phyloP scores from a whole-genome alignment of 805 yeast genomes.

The Komagataella populi region DNA sequence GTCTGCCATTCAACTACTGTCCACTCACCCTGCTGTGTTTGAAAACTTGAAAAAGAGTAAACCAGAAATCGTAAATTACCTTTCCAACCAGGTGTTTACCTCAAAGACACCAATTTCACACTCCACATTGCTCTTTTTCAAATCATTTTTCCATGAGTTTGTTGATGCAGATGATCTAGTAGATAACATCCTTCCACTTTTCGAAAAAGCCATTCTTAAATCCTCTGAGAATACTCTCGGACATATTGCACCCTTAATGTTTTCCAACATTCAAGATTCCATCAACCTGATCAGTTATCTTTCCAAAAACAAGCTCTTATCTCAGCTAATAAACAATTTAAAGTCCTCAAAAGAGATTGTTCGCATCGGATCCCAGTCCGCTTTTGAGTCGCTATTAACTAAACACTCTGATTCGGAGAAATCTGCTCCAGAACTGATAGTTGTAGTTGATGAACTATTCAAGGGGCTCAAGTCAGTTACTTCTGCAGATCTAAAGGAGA shows the following conservation, averaged over 20 bases:
- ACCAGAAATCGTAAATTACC: slow-evolving; percentile 11
- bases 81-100: slow-evolving; percentile 27
- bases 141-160: slow-evolving; percentile 29
- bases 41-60: slow-evolving; percentile 3
- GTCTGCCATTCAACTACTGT: slow-evolving; percentile 3
- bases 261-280: slow-evolving; percentile 17
- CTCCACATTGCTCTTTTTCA: slow-evolving; percentile 22
- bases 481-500: slow-evolving; percentile 44
- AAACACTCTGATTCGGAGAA: slow-evolving; percentile 10
- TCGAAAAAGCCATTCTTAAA: slow-evolving; percentile 66
- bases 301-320: slow-evolving; percentile 27
- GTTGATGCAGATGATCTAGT: slow-evolving; percentile 24
- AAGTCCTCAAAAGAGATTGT: slow-evolving; percentile 63
- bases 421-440: slow-evolving; percentile 14
- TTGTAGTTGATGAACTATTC: slow-evolving; percentile 37
- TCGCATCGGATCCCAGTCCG: slow-evolving; percentile 30
- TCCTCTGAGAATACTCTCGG: slow-evolving; percentile 62
- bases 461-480: slow-evolving; percentile 42
- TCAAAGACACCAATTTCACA: slow-evolving; percentile 27
- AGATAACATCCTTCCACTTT: slow-evolving; percentile 33
- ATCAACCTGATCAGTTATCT: slow-evolving; percentile 30
- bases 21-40: slow-evolving; percentile 4
- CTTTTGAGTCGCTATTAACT: slow-evolving; percentile 15
- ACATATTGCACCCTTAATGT: slow-evolving; percentile 36
- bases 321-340: slow-evolving; percentile 38